Evolutionary conservation across 441 rosid species (phyloP).

Genomic region (Euphorbia corollata): DNA sequence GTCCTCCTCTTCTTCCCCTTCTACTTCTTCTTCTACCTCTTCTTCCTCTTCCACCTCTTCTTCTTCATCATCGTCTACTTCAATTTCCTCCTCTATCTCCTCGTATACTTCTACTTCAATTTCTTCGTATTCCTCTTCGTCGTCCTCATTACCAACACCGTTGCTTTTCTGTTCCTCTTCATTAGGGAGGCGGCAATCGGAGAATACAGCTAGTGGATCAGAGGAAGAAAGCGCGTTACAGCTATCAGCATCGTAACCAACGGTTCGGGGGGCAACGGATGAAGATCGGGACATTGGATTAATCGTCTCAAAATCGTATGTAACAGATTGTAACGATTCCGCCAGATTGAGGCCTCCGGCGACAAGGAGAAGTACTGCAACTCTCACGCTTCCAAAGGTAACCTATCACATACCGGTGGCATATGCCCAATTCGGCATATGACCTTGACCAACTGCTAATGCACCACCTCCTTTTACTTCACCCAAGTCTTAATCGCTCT

Average conservation of each 20-base stretch:
- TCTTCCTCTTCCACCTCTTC: slow-evolving; percentile 18
- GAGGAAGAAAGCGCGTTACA: neutral
- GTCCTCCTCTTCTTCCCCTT: neutral
- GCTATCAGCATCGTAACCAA: neutral
- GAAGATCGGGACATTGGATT: slow-evolving; percentile 17
- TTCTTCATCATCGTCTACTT: slow-evolving; percentile 6
- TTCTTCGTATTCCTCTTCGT: slow-evolving; percentile 8
- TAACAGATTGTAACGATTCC: neutral
- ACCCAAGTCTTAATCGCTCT: neutral
- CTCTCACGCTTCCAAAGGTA: neutral
- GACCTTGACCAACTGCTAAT: neutral
- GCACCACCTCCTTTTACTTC: neutral
- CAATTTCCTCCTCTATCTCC: slow-evolving; percentile 6
- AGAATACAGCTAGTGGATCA: slow-evolving; percentile 1
- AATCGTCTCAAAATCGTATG: neutral
- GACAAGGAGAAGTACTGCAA: neutral
- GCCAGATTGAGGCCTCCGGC: neutral
- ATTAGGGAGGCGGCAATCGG: neutral
- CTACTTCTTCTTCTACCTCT: slow-evolving; percentile 7
- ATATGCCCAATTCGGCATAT: neutral
- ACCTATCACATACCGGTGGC: neutral
- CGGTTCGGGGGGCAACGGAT: slow-evolving; percentile 3
- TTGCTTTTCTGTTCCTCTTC: slow-evolving; percentile 14
- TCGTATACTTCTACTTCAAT: slow-evolving; percentile 5
- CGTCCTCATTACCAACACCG: neutral